Evolutionary conservation across 805 yeast species (phyloP).

Genomic region (Wickerhamomyces mucosus): DNA sequence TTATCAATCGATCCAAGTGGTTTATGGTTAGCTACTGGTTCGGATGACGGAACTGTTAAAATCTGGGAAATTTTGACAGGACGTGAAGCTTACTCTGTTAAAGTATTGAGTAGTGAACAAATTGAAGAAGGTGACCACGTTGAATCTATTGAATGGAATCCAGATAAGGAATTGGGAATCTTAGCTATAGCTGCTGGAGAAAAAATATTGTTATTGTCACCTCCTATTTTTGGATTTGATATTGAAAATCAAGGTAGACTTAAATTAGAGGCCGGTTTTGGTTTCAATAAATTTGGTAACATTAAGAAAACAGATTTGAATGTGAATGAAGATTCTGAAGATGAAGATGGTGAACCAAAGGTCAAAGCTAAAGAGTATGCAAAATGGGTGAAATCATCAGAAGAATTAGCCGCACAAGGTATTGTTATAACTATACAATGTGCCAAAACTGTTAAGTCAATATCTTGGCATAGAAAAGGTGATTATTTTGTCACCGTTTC

Average conservation of each 20-base stretch:
- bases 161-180: constrained; percentile 62
- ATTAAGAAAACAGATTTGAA: constrained; percentile 33
- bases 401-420: constrained; percentile 52
- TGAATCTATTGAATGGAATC: constrained; percentile 85
- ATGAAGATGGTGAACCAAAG: constrained; percentile 25
- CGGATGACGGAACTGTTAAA: constrained; percentile 92
- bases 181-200: constrained; percentile 83
- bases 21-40: constrained; percentile 93
- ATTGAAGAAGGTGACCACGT: constrained; percentile 69
- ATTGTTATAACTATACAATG: constrained; percentile 65
- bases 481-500: constrained; percentile 95
- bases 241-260: constrained; percentile 74
- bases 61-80: constrained; percentile 97
- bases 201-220: constrained; percentile 66
- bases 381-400: constrained; percentile 77
- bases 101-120: constrained; percentile 30
- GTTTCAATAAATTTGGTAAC: constrained; percentile 59
- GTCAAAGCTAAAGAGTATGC: constrained; percentile 47
- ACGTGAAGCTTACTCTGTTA: constrained; percentile 74
- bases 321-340: constrained; percentile 31
- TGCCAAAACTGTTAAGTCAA: constrained; percentile 59
- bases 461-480: constrained; percentile 96
- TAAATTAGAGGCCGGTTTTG: constrained; percentile 85
- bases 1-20: constrained; percentile 84
- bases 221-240: constrained; percentile 86